These are phyloP conservation scores for Lasiosphaeria hispida DNA, from an alignment of 495 filamentous ascomycete species.

Conservation along the genomic window DNA sequence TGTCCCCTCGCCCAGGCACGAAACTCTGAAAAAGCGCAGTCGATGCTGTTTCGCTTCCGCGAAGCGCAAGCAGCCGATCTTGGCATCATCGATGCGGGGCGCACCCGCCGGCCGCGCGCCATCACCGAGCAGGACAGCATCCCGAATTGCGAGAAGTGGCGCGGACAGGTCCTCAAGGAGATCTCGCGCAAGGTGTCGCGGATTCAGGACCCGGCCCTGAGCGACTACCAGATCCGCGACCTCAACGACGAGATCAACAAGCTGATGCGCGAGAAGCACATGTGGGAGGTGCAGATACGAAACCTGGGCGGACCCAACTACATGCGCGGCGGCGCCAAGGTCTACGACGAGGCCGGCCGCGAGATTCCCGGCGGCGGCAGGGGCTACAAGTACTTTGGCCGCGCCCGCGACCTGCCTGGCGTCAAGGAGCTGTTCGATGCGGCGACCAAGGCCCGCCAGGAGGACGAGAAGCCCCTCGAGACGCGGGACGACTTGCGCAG, in stretches of 20 bases:
- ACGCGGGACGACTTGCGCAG: conserved; percentile 66
- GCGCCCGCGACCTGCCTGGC: conserved; percentile 85
- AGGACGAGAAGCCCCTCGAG: conserved; percentile 58
- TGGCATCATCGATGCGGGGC: conserved; percentile 91
- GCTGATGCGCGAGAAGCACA: conserved; percentile 95
- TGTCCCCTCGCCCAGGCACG: conserved; percentile 42
- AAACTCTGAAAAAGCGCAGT: conserved; percentile 97
- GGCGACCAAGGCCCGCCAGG: conserved; percentile 52
- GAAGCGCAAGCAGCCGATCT: conserved; percentile 94
- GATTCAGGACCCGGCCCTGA: conserved; percentile 85
- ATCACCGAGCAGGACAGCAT: conserved; percentile 84
- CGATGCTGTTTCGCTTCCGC: conserved; percentile 99
- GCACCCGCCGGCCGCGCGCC: conserved; percentile 81
- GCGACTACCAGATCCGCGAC: conserved; percentile 95
- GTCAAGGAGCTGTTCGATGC: conserved; percentile 97
- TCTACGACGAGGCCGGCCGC: conserved; percentile 87
- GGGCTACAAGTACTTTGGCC: conserved; percentile 82
- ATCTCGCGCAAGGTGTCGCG: conserved; percentile 93
- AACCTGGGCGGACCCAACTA: conserved; percentile 96
- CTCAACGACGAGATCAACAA: conserved; percentile 99
- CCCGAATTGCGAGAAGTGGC: conserved; percentile 94
- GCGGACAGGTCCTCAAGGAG: conserved; percentile 94
- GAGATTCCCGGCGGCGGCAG: conserved; percentile 89
- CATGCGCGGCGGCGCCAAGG: conserved; percentile 83
- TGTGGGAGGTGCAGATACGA: conserved; percentile 96